Conservation (phyloP, 2,329 filamentous ascomycete genomes). For the Trichoderma atrobrunneum region DNA sequence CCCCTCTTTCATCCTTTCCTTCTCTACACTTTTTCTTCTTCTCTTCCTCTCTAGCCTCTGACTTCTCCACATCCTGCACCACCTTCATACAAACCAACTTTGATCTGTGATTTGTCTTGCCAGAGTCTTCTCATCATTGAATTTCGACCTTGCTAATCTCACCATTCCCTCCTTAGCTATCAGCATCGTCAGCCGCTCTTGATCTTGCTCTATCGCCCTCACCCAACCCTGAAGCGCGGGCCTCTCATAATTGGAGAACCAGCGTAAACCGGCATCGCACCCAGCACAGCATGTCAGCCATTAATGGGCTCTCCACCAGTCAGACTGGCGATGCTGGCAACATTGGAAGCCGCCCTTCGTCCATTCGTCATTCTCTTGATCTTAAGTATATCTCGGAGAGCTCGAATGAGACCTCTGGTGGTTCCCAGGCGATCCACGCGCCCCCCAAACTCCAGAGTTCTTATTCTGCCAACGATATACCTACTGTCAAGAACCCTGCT, state of each 20-base stretch:
- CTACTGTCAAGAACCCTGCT: conserved; percentile 72
- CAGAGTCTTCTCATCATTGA: not conserved
- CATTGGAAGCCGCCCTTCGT: conserved; percentile 47
- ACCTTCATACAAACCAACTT: not conserved
- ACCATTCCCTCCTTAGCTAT: conserved; percentile 52
- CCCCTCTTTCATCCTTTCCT: not conserved
- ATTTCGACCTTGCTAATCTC: not conserved
- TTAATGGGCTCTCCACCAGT: conserved; percentile 41
- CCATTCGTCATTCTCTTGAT: conserved; percentile 58
- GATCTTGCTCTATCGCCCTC: conserved; percentile 73
- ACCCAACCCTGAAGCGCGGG: conserved; percentile 55
- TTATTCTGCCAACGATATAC: conserved; percentile 85
- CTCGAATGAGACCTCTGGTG: conserved; percentile 37
- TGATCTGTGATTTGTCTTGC: not conserved
- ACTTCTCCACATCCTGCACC: not conserved
- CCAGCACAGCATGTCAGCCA: conserved; percentile 55
- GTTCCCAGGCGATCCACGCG: conserved; percentile 51
- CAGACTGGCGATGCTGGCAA: conserved; percentile 46
- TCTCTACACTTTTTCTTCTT: too few relatives aligned
- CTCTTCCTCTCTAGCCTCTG: not conserved
- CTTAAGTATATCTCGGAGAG: conserved; percentile 50
- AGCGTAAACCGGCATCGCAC: conserved; percentile 66
- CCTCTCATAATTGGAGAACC: conserved; percentile 55
- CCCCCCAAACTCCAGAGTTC: conserved; percentile 79
- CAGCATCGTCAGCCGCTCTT: conserved; percentile 75